Evolutionary conservation across 768 basidiomycete species (phyloP), one percentile per base, ranked within the genome.

Genomic region (Cubamyces sp.): DNA sequence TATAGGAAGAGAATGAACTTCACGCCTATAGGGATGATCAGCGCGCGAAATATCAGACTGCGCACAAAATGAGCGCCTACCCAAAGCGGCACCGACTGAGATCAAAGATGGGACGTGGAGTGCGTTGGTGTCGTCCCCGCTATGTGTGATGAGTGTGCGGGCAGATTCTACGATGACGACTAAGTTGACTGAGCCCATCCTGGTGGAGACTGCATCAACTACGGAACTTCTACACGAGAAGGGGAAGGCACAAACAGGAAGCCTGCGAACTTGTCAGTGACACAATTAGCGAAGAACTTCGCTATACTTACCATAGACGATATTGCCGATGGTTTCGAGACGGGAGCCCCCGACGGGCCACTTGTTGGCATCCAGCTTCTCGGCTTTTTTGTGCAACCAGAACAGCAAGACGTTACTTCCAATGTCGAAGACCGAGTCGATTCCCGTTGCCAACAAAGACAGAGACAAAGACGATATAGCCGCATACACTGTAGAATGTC

Each of bases 261-360:
- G 34, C 60, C 55, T 61, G n/a, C 30, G 39, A 46, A 51, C 18
- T 21, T 5, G 21, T 57, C 21, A 57, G 34, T 61, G 12, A 15
- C 5, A 6, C 19, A 28, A 5, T 14, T 14, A 28, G 12, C 21
- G 6, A 14, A 34, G 14, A 34, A n/a, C 9, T 11, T n/a, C 26
- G 16, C 9, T 42, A 42, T 21, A 23, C 75, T 63, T 47, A 85
- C 92, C 94, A 67, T 94, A 96, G 56, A 92, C 78, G 61, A 94
- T 87, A 68, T 96, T 95, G 14, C 92, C 92, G 57, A 94, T 92
- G 4, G 91, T 94, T 73, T 95, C 91, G 47, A 97, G 81, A 49
- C 94, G 83, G n/a, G 90, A 85, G 40, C 94, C 94, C 51, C 95
- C 89, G 3, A 94, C 90, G 28, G 96, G 94, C 95, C 94, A 98